Percentiles rank a stretch among this genome's conserved stretches.
These are phyloP conservation scores for Plasmodium billcollinsi DNA, from an alignment of 169 alveolate genomes.

Conservation along the genomic window DNA sequence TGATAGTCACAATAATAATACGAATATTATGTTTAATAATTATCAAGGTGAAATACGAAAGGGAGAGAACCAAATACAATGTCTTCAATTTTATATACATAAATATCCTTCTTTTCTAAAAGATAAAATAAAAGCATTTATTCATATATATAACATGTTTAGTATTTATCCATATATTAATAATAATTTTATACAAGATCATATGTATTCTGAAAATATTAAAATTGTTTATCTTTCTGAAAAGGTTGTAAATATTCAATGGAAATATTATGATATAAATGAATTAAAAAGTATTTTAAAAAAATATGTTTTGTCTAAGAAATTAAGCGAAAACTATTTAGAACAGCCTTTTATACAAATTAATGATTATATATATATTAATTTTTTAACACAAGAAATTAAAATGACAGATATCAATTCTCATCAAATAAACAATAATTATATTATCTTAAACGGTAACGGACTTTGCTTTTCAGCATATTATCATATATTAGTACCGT, in stretches of 20 bases:
- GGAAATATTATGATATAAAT: slow-evolving; percentile 27
- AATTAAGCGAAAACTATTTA: slow-evolving; percentile 3
- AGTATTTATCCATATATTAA: slow-evolving; percentile 75
- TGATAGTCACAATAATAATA: background rate
- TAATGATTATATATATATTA: slow-evolving; percentile 56
- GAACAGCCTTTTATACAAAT: slow-evolving; percentile 39
- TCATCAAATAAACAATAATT: slow-evolving; percentile 13
- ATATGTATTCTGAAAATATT: slow-evolving; percentile 39
- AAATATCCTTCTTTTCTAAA: slow-evolving; percentile 69
- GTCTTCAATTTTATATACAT: slow-evolving; percentile 68
- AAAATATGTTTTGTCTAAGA: slow-evolving; percentile 8
- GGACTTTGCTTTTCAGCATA: slow-evolving; percentile 74
- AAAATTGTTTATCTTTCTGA: slow-evolving; percentile 37
- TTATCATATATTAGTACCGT: slow-evolving; percentile 65
- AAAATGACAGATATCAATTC: slow-evolving; percentile 26
- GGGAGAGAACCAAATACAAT: slow-evolving; percentile 14
- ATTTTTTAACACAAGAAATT: slow-evolving; percentile 76
- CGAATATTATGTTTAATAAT: background rate
- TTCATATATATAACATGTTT: slow-evolving; percentile 75
- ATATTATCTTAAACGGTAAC: slow-evolving; percentile 63
- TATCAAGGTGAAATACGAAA: slow-evolving; percentile 1
- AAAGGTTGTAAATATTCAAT: slow-evolving; percentile 52
- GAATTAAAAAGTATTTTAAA: slow-evolving; percentile 33
- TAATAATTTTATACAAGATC: slow-evolving; percentile 65
- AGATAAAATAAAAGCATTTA: slow-evolving; percentile 71